Evolutionary conservation across 306 rosid genomes (phyloP).

Genomic region (Castanopsis chinensis): DNA sequence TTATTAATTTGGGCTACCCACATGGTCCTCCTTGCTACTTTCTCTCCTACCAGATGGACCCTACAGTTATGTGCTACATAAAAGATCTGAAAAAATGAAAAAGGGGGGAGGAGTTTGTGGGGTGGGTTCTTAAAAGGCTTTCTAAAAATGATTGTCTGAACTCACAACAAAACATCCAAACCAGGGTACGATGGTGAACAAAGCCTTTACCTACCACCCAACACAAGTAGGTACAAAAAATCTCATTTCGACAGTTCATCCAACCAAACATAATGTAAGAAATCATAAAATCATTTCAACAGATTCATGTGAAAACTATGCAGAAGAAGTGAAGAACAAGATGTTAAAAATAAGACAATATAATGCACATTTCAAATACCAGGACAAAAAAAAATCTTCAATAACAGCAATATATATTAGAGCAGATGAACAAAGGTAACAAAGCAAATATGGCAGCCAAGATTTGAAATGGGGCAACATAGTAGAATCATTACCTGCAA

Average conservation of each 20-base stretch:
- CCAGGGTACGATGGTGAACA: neutral
- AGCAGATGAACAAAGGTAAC: no score
- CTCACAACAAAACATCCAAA: neutral
- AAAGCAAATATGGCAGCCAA: neutral
- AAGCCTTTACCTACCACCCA: neutral
- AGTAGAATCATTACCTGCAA: slow-evolving; percentile 1
- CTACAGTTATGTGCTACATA: neutral
- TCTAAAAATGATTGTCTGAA: neutral
- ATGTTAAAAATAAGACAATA: neutral
- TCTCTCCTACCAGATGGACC: neutral
- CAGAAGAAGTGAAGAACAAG: neutral
- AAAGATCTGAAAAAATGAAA: neutral
- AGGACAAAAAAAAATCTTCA: neutral
- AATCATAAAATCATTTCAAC: neutral
- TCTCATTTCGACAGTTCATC: neutral
- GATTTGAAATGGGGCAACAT: neutral
- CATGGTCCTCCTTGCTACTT: neutral
- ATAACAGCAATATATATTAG: neutral
- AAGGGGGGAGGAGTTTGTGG: neutral
- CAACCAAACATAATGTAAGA: neutral
- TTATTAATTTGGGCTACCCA: neutral
- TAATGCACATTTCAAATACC: neutral
- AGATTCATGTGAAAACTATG: neutral
- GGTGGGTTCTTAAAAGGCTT: neutral
- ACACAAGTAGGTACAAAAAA: no score